A percentile compares a stretch with the other conserved stretches of the same genome.
Evolutionary conservation across 225 moss, liverwort and hornwort species (phyloP).

Genomic region (Neckera pumila): DNA sequence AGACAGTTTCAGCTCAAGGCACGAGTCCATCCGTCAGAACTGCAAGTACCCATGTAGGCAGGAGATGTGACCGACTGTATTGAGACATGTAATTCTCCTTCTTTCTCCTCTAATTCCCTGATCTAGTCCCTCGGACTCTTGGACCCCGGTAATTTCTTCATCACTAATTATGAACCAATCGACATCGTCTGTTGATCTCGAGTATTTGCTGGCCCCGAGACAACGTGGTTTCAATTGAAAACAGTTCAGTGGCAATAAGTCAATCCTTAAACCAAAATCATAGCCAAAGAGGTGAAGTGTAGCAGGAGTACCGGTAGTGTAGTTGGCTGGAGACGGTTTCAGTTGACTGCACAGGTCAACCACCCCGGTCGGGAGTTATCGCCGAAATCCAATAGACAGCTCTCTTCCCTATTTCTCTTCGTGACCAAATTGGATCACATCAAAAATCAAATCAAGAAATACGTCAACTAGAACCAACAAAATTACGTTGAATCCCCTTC

Average conservation of each 20-base stretch:
- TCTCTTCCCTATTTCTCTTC: background rate
- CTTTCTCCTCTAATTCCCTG: background rate
- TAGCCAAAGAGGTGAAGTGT: background rate
- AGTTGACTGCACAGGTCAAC: background rate
- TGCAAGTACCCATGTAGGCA: background rate
- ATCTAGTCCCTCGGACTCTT: background rate
- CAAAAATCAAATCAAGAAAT: constrained; percentile 2
- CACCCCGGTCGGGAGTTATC: background rate
- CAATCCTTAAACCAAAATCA: background rate
- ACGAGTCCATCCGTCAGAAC: background rate
- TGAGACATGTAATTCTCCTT: background rate
- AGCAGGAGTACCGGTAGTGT: background rate
- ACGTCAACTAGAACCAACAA: background rate
- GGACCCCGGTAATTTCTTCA: background rate
- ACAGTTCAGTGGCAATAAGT: background rate
- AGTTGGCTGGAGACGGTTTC: background rate
- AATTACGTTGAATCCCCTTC: background rate
- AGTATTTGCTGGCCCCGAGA: background rate
- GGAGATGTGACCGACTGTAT: constrained; percentile 7
- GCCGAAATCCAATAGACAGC: background rate
- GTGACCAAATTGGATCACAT: background rate
- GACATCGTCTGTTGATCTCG: background rate
- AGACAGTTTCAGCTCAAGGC: background rate
- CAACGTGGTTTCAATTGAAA: background rate
- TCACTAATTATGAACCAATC: background rate